Percentiles rank a stretch among this genome's conserved stretches.
These are phyloP conservation scores for Eragrostis tef DNA, from an alignment of 202 grass and related monocot genomes.

Conservation along the genomic window DNA sequence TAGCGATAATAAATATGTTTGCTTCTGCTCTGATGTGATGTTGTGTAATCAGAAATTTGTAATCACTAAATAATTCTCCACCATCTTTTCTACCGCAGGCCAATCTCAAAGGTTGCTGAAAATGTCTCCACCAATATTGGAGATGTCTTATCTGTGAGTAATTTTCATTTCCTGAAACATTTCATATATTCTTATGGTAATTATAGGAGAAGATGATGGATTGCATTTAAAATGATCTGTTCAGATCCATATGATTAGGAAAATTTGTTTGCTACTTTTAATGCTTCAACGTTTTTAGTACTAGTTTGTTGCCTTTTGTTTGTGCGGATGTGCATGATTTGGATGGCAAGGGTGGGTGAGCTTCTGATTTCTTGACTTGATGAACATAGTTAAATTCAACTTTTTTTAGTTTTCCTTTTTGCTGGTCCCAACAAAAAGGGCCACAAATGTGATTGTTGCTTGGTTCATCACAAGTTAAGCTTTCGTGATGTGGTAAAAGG, in stretches of 20 bases:
- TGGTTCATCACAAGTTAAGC: slow-evolving; percentile 36
- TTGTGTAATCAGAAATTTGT: not conserved
- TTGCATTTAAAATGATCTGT: slow-evolving; percentile 13
- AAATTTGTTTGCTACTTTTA: slow-evolving; percentile 24
- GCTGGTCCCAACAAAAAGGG: slow-evolving; percentile 16
- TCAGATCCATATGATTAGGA: slow-evolving; percentile 41
- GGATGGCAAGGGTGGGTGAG: slow-evolving; percentile 5
- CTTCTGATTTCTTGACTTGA: slow-evolving; percentile 34
- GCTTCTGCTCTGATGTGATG: slow-evolving; percentile 11
- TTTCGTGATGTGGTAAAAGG: slow-evolving; percentile 11
- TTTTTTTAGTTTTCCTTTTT: slow-evolving; percentile 2
- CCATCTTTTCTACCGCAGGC: slow-evolving; percentile 52
- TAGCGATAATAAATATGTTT: slow-evolving; percentile 23
- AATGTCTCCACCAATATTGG: slow-evolving; percentile 83
- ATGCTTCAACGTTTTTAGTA: slow-evolving; percentile 10
- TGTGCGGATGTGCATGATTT: slow-evolving; percentile 42
- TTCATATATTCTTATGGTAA: not conserved
- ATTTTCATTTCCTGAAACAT: not conserved
- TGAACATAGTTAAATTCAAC: slow-evolving; percentile 23
- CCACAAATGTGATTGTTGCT: slow-evolving; percentile 20
- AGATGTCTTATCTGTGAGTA: slow-evolving; percentile 79
- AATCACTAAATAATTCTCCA: not conserved
- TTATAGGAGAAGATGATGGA: slow-evolving; percentile 9
- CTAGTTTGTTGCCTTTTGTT: slow-evolving; percentile 39
- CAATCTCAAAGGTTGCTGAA: slow-evolving; percentile 68